Conservation (phyloP, 164 flowering plant species). For the Macadamia integrifolia region DNA sequence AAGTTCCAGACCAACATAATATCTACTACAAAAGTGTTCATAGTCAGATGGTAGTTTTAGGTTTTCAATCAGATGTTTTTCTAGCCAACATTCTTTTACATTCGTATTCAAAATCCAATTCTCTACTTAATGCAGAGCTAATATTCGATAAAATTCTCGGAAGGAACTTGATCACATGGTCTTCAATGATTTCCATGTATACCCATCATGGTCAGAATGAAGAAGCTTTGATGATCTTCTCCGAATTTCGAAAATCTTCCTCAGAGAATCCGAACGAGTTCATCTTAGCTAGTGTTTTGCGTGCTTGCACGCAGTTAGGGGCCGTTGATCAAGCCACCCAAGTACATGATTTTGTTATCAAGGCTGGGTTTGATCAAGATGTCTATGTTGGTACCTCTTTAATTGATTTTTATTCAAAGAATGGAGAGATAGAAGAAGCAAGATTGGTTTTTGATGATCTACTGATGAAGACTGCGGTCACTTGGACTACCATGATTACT, state of each 20-base stretch:
- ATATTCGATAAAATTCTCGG: conserved; percentile 53
- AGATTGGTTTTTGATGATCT: conserved; percentile 44
- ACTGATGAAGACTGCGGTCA: conserved; percentile 37
- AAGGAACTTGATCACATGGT: conserved; percentile 50
- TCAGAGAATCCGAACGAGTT: conserved; percentile 41
- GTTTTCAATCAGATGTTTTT: conserved; percentile 39
- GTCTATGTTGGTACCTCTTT: conserved; percentile 60
- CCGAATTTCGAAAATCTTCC: conserved; percentile 21
- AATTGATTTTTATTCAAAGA: conserved; percentile 49
- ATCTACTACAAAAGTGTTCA: conserved; percentile 25
- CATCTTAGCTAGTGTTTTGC: conserved; percentile 49
- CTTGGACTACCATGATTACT: conserved; percentile 65
- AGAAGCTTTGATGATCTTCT: conserved; percentile 39
- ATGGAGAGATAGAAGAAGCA: conserved; percentile 39
- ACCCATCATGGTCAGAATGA: conserved; percentile 30
- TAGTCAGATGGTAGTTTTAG: conserved; percentile 34
- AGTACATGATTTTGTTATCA: conserved; percentile 39
- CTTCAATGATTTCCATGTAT: conserved; percentile 49
- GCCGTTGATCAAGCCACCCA: conserved; percentile 26
- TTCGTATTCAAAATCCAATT: conserved; percentile 28
- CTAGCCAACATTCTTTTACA: conserved; percentile 36
- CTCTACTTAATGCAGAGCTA: conserved; percentile 24
- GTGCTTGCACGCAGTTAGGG: conserved; percentile 39
- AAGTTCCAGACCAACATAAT: conserved; percentile 17
- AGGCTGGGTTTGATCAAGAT: conserved; percentile 41